These are phyloP conservation scores for Sanghuangporus sanghuang DNA, from an alignment of 1,284 basidiomycete species.

Conservation along the genomic window DNA sequence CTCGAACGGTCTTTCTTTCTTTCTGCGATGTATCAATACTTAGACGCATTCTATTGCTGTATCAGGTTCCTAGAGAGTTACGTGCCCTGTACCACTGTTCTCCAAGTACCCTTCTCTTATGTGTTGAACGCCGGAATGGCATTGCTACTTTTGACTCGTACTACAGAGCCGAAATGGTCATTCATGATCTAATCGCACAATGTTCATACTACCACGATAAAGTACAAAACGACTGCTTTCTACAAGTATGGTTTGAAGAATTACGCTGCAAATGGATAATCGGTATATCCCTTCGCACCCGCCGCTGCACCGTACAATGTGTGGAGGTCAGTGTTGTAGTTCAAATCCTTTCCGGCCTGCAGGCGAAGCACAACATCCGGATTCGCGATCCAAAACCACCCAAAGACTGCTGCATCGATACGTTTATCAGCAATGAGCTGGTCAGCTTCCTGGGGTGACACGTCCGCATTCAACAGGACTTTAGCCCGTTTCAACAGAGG, in stretches of 20 bases:
- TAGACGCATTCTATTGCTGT: too few species aligned
- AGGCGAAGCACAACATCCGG: conserved; percentile 25
- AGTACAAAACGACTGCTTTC: background rate
- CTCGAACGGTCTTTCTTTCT: background rate
- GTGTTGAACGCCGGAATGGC: too few species aligned
- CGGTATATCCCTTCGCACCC: conserved; percentile 22
- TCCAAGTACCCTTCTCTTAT: too few species aligned
- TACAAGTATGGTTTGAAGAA: background rate
- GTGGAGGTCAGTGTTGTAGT: conserved; percentile 17
- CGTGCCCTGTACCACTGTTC: too few species aligned
- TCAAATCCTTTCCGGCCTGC: conserved; percentile 19
- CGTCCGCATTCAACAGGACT: conserved; percentile 23
- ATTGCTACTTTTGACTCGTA: background rate
- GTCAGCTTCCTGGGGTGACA: conserved; percentile 23
- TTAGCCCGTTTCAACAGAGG: conserved; percentile 28
- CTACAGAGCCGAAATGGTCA: too few species aligned
- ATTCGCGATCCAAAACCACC: conserved; percentile 23
- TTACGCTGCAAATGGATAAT: conserved; percentile 21
- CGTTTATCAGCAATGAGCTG: conserved; percentile 18
- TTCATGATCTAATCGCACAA: too few species aligned
- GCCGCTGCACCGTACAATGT: conserved; percentile 13
- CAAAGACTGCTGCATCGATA: conserved; percentile 23
- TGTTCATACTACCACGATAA: too few species aligned
- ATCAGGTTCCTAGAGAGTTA: too few species aligned
- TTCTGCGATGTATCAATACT: background rate